Evolutionary conservation across 257 asterid genomes (phyloP).

Genomic region (Linderniella brevidens): DNA sequence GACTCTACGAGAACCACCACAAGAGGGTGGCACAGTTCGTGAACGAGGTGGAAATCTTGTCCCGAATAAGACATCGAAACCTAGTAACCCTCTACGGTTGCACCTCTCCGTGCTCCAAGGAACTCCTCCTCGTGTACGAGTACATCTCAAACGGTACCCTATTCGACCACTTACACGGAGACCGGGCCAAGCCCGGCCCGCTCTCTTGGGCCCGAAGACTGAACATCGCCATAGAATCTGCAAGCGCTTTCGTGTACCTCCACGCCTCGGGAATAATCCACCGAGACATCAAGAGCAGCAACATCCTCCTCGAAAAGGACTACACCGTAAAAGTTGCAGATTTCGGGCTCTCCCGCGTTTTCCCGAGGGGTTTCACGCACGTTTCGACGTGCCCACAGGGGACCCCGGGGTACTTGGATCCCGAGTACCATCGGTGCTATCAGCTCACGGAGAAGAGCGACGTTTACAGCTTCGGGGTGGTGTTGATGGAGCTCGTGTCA

Average conservation of each 20-base stretch:
- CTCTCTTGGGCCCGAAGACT: constrained; percentile 28
- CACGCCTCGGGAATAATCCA: constrained; percentile 38
- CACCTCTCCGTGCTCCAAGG: constrained; percentile 29
- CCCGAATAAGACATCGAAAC: constrained; percentile 26
- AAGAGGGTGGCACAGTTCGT: constrained; percentile 35
- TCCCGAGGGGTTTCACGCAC: constrained; percentile 24
- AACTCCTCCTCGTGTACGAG: constrained; percentile 42
- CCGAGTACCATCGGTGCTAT: constrained; percentile 28
- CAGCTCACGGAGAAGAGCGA: constrained; percentile 35
- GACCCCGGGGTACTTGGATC: constrained; percentile 46
- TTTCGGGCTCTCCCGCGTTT: constrained; percentile 39
- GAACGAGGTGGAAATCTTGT: constrained; percentile 36
- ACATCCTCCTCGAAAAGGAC: constrained; percentile 33
- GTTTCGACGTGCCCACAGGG: constrained; percentile 49
- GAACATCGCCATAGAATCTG: constrained; percentile 38
- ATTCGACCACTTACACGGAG: constrained; percentile 45
- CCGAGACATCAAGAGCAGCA: constrained; percentile 38
- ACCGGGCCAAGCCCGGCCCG: constrained; percentile 7
- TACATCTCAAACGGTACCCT: constrained; percentile 39
- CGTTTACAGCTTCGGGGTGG: constrained; percentile 49
- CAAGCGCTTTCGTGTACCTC: constrained; percentile 35
- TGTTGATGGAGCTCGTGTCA: constrained; percentile 39
- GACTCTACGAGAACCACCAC: constrained; percentile 30
- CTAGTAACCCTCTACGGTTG: constrained; percentile 40
- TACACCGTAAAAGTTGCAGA: constrained; percentile 40